Base-by-base conservation (phyloP, 495 filamentous ascomycete species). In the Penicillium fimorum region DNA sequence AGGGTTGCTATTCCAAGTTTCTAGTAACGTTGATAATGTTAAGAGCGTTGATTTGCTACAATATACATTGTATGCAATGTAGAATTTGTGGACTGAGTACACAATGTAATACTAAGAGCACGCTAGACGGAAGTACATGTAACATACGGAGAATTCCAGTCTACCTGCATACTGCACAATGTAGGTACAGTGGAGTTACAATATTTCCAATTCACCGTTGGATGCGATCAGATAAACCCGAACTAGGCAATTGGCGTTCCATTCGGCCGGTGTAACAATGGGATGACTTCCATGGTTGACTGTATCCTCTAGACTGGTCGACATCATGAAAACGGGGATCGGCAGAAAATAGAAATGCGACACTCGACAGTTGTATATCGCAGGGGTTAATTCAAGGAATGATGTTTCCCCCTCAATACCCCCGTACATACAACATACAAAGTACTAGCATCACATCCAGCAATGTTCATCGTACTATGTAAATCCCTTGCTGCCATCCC, bases 91-190 rank as follows among this genome's bases (percentile, higher is more conserved):
- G 45, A 18, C 22, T 22, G 2, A 2, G 22, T 22, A 22, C n/a
- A n/a, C n/a, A n/a, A n/a, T 22, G 22, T 22, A 22, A 18, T 32
- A 32, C 22, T 22, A 30, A 22, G 9, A 24, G 18, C 5, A 42
- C 18, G 40, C 18, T 12, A 37, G 35, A 42, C 0, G 24, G 22
- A 44, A 24, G 35, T 41, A 35, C 18, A 33, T 24, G 43, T 50
- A 25, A n/a, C 53, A 62, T 63, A 59, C 65, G 62, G 62, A 65
- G 65, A 65, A 63, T 63, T 65, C 57, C 48, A 29, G 37, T 37
- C 25, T 45, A 37, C 32, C 50, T 46, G 42, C 57, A 32, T 54
- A 20, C 17, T 50, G 56, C 45, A 60, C 13, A 30, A 32, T 47
- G 27, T 41, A 42, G 52, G 24, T 54, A 52, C 43, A 18, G 15